Percentiles rank a stretch among this genome's conserved stretches.
Evolutionary conservation across 176 grass and related monocot species (phyloP).

Genomic region (Bothriochloa decipiens): DNA sequence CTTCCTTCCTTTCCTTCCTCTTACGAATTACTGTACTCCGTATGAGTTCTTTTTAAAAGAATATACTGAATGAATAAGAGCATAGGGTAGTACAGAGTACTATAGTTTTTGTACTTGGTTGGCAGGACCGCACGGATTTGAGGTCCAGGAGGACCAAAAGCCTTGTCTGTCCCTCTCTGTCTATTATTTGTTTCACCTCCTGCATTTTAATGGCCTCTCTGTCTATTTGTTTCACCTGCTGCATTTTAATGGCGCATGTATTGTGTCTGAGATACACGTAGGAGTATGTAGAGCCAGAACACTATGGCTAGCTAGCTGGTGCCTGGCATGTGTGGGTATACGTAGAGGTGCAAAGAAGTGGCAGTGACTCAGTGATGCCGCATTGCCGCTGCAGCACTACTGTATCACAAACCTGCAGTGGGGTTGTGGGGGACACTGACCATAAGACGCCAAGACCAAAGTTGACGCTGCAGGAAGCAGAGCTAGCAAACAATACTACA

Average conservation of each 20-base stretch:
- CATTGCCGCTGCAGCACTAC: not conserved
- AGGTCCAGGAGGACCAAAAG: constrained; percentile 31
- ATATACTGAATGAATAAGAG: no score
- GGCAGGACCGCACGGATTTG: constrained; percentile 18
- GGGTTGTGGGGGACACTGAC: constrained; percentile 23
- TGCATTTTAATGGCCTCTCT: constrained; percentile 41
- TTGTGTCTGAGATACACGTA: constrained; percentile 15
- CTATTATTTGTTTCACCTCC: constrained; percentile 35
- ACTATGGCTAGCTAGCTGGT: constrained; percentile 17
- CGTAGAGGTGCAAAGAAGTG: constrained; percentile 10
- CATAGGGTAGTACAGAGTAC: no score
- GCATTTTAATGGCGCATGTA: constrained; percentile 30
- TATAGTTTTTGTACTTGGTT: constrained; percentile 27
- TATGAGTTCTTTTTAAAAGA: no score
- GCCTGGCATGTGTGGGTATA: not conserved
- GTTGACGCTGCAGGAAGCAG: constrained; percentile 46
- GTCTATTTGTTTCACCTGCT: constrained; percentile 38
- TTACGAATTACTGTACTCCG: no score
- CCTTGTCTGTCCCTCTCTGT: constrained; percentile 45
- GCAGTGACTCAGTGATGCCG: constrained; percentile 39
- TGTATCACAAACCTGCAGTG: constrained; percentile 33
- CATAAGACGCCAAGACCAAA: constrained; percentile 55
- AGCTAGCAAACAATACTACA: not conserved
- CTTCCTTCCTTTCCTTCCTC: not conserved
- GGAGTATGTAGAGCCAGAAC: constrained; percentile 25